Percentiles rank a stretch among this genome's conserved stretches.
These are phyloP conservation scores for Trematosphaeria pertusa DNA, from an alignment of 2,329 filamentous ascomycete genomes.

Conservation along the genomic window DNA sequence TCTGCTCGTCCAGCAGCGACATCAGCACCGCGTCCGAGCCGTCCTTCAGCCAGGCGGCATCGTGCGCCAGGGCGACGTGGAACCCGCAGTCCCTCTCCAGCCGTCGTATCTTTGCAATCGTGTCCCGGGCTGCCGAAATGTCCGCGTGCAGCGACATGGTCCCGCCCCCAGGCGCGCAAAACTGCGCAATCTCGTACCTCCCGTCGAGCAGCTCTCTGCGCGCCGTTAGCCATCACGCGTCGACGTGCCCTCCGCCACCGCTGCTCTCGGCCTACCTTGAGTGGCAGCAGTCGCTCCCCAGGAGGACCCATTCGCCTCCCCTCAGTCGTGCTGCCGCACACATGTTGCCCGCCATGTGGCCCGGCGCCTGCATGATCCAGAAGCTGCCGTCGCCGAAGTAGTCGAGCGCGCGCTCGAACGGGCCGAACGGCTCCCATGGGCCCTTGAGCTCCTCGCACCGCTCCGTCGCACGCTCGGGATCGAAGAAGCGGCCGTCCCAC, in stretches of 20 bases:
- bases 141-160: constrained; percentile 38
- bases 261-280: constrained; percentile 40
- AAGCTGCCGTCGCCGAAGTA: constrained; percentile 50
- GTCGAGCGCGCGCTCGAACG: constrained; percentile 45
- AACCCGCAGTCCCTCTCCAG: constrained; percentile 32
- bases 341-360: constrained; percentile 51
- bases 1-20: constrained; percentile 34
- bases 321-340: constrained; percentile 35
- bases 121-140: constrained; percentile 31
- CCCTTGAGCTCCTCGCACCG: constrained; percentile 35
- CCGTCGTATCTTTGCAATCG: constrained; percentile 31
- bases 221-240: constrained; percentile 6
- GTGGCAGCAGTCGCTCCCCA: constrained; percentile 45
- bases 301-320: constrained; percentile 38
- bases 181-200: constrained; percentile 34
- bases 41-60: constrained; percentile 37
- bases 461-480: constrained; percentile 36
- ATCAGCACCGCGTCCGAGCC: constrained; percentile 35
- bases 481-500: constrained; percentile 45
- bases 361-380: constrained; percentile 47
- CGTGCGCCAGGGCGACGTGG: constrained; percentile 41
- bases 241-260: no score
- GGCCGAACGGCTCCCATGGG: constrained; percentile 41
- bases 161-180: constrained; percentile 27
- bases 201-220: constrained; percentile 38